phyloP scores from a whole-genome alignment of 2,329 filamentous ascomycete genomes.

The Aspergillus sp. region DNA sequence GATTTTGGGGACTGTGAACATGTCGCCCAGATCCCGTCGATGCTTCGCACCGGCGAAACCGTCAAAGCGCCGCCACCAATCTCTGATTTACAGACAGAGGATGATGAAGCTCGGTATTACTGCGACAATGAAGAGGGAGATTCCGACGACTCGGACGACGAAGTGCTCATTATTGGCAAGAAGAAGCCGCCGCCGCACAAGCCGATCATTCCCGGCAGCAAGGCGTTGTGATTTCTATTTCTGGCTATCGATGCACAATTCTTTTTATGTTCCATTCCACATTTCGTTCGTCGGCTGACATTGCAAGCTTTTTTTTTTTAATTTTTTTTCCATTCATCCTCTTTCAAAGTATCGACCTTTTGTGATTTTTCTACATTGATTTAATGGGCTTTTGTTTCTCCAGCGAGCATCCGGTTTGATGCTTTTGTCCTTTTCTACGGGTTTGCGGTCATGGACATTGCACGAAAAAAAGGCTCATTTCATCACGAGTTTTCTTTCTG shows the following conservation, averaged over 20 bases:
- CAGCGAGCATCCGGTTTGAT: conserved; percentile 5
- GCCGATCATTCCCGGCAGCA: conserved; percentile 10
- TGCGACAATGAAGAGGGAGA: conserved; percentile 36
- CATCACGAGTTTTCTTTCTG: too few species aligned
- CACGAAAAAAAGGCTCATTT: too few species aligned
- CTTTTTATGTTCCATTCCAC: not conserved
- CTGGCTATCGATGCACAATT: not conserved
- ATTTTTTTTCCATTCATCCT: not conserved
- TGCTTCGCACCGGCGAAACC: conserved; percentile 38
- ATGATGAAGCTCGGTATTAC: conserved; percentile 34
- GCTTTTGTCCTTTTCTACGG: conserved; percentile 3
- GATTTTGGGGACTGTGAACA: conserved; percentile 22
- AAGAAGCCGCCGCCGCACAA: conserved; percentile 22
- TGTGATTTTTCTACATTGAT: not conserved
- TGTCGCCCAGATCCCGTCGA: conserved; percentile 25
- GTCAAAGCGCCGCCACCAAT: conserved; percentile 26
- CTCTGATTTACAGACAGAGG: conserved; percentile 22
- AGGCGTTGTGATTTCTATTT: conserved; percentile 7
- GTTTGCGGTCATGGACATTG: not conserved
- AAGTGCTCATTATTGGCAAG: conserved; percentile 36
- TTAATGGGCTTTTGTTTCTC: not conserved
- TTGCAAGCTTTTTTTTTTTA: too few species aligned
- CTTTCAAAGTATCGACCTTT: not conserved
- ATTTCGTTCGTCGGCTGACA: too few species aligned
- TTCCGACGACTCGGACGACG: conserved; percentile 37